Base-by-base conservation (phyloP, 345 rosid genomes). In the Trapa bicornis region DNA sequence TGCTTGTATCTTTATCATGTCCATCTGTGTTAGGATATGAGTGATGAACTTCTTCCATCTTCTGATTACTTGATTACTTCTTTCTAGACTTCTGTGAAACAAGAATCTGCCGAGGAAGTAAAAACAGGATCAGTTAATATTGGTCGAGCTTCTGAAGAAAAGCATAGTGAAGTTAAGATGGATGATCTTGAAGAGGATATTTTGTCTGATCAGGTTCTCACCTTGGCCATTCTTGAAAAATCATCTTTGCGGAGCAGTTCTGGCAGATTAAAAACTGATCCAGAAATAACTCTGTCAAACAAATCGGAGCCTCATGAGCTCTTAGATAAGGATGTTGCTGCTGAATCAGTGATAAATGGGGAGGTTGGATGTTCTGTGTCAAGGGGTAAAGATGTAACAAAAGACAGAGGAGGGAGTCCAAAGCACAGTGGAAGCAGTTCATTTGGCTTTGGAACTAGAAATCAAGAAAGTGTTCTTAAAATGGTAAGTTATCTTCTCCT, bases 201-300 rank as follows among this genome's bases (percentile, higher is more conserved):
- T 71, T 76, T 65, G 52, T 80, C 95, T 70, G 94, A 89, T 82
- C 89, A 85, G 84, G 92, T 86, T 81, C 97, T 91, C 66, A 85
- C 96, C 74, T 77, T 81, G 60, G 81, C 96, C 60, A 81, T 85
- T 72, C 84, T 75, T 62, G 95, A 84, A 70, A 84, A 70, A 57
- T 75, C 86, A 52, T 71, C 82, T 61, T 71, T 84, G 37, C 82
- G 69, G 39, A 74, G 78, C 42, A 83, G 77, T 71, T 77, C 86
- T 64, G 68, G 64, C 29, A 62, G 74, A 75, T 61, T 71, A 58
- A 74, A 85, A 47, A 60, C 73, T 47, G 73, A 81, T 66, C 81
- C 75, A 66, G 81, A 68, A 68, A 78, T 70, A 67, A 73, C 70
- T 73, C 57, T 80, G 41, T 70, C 72, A 65, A 75, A 74, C 73